Percentiles rank a stretch among this genome's conserved stretches.
These are phyloP conservation scores for Sphaerulina musiva DNA, from an alignment of 2,329 filamentous ascomycete genomes.

Conservation along the genomic window DNA sequence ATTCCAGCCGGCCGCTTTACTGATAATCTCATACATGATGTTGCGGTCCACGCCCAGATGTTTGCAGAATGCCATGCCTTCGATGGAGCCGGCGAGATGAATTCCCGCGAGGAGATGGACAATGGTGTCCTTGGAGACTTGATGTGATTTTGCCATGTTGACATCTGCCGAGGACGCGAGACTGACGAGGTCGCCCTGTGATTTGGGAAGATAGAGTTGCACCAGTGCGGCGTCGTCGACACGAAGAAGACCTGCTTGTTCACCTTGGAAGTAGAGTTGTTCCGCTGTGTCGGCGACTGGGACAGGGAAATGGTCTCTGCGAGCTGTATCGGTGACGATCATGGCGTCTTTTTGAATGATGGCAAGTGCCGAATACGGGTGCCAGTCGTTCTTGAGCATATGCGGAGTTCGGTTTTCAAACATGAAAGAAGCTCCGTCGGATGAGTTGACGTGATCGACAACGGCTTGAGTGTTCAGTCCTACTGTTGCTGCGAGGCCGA, in stretches of 20 bases:
- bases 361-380: conserved; percentile 40
- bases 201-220: conserved; percentile 44
- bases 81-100: conserved; percentile 45
- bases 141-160: conserved; percentile 33
- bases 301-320: conserved; percentile 52
- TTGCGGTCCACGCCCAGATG: conserved; percentile 41
- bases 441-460: conserved; percentile 43
- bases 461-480: conserved; percentile 48
- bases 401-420: conserved; percentile 52
- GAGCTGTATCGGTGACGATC: conserved; percentile 62
- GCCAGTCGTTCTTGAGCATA: conserved; percentile 47
- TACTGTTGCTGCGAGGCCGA: conserved; percentile 50
- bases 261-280: conserved; percentile 56
- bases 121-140: conserved; percentile 34
- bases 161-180: conserved; percentile 34
- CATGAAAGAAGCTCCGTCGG: conserved; percentile 46
- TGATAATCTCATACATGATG: conserved; percentile 43
- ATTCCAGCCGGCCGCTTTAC: conserved; percentile 44
- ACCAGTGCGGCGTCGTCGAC: conserved; percentile 53
- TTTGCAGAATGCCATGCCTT: conserved; percentile 44
- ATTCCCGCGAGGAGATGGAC: conserved; percentile 41
- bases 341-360: conserved; percentile 48
- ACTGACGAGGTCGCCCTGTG: conserved; percentile 30
- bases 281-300: conserved; percentile 58
- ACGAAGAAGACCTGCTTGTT: conserved; percentile 51